phyloP scores from a whole-genome alignment of 2,329 filamentous ascomycete species.

The Venturia aucupariae region DNA sequence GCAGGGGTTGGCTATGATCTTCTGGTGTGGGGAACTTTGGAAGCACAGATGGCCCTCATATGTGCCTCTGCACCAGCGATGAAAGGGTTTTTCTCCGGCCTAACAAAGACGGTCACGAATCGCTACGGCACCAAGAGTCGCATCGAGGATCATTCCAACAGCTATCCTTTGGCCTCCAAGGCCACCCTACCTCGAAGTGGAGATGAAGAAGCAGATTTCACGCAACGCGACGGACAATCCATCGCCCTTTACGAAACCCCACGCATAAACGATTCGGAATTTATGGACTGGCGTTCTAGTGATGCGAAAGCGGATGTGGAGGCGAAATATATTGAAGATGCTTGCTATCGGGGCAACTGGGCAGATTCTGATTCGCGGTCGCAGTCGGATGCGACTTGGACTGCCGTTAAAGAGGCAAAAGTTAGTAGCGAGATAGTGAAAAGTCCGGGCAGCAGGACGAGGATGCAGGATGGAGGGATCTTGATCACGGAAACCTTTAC shows the following conservation, averaged over 20 bases:
- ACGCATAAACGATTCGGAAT: background rate
- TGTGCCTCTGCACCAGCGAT: constrained; percentile 22
- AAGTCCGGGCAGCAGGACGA: background rate
- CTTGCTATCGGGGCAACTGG: background rate
- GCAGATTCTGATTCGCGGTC: background rate
- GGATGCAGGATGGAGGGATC: background rate
- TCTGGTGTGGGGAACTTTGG: constrained; percentile 21
- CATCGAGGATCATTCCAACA: background rate
- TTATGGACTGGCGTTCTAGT: background rate
- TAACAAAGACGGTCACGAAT: background rate
- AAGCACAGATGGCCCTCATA: constrained; percentile 22
- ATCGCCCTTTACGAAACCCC: background rate
- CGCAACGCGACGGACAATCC: background rate
- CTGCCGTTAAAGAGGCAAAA: background rate
- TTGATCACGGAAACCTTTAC: constrained; percentile 3
- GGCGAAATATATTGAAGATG: background rate
- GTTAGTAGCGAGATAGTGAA: background rate
- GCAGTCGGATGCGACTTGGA: background rate
- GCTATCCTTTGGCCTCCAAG: background rate
- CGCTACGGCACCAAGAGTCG: background rate
- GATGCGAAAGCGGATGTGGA: background rate
- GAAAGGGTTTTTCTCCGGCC: constrained; percentile 17
- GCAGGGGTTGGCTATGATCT: constrained; percentile 22
- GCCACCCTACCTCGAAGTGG: background rate
- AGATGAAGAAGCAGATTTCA: background rate